Percentiles rank a stretch among this genome's conserved stretches.
Evolutionary conservation across 1,284 basidiomycete genomes (phyloP).

Genomic region (Erythrobasidium hasegawianum): DNA sequence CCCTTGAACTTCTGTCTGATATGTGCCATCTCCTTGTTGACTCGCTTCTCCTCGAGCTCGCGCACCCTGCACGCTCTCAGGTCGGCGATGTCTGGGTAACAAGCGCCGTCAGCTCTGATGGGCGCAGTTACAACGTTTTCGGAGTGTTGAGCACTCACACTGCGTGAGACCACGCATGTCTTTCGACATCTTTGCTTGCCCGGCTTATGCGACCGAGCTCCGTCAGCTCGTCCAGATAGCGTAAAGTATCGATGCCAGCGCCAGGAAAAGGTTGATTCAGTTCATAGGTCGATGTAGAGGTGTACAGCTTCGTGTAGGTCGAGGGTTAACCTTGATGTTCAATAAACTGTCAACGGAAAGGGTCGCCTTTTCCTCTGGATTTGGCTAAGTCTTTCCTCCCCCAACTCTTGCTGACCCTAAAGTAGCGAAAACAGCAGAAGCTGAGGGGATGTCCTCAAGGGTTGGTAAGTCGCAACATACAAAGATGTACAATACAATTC

Average conservation of each 20-base stretch:
- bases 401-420: constrained; percentile 6
- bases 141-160: constrained; percentile 16
- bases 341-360: too few species aligned
- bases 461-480: neutral
- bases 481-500: neutral
- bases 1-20: constrained; percentile 99
- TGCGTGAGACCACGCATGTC: constrained; percentile 31
- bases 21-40: constrained; percentile 99
- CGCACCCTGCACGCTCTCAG: constrained; percentile 85
- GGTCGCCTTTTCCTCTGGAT: too few species aligned
- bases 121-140: neutral
- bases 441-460: constrained; percentile 2
- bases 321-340: too few species aligned
- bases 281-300: too few species aligned
- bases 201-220: too few species aligned
- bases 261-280: too few species aligned
- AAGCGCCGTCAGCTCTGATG: neutral
- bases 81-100: constrained; percentile 73
- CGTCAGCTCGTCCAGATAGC: too few species aligned
- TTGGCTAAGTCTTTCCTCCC: neutral
- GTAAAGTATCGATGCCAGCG: too few species aligned
- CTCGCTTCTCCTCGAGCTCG: constrained; percentile 90
- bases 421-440: neutral
- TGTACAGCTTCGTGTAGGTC: too few species aligned
- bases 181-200: constrained; percentile 9